Evolutionary conservation across 1,139 yeast species (phyloP).

Genomic region (Kodamaea ohmeri): DNA sequence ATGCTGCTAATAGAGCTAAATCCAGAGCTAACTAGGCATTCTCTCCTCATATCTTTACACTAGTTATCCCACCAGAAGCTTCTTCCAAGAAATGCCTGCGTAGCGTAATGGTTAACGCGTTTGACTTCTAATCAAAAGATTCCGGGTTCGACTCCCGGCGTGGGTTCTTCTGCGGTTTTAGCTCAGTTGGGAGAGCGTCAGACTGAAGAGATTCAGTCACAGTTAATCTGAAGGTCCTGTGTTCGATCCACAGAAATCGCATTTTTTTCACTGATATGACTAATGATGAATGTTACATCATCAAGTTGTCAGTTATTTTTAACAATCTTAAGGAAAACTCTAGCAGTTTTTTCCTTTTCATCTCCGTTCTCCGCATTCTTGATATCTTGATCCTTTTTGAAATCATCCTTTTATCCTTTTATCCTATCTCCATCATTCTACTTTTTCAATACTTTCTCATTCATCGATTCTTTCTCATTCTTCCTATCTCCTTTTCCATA

Average conservation of each 20-base stretch:
- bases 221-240: constrained; percentile 54
- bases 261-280: constrained; percentile 15
- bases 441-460: too few species aligned
- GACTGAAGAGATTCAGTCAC: constrained; percentile 60
- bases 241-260: constrained; percentile 49
- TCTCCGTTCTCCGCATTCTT: not conserved
- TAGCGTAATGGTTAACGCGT: constrained; percentile 12
- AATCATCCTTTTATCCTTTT: not conserved
- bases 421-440: not conserved
- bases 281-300: not conserved
- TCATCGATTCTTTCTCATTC: too few species aligned
- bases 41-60: too few species aligned
- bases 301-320: too few species aligned
- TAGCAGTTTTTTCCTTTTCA: too few species aligned
- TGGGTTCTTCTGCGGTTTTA: constrained; percentile 32
- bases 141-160: constrained; percentile 13
- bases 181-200: constrained; percentile 93
- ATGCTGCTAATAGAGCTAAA: too few species aligned
- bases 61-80: not conserved
- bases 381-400: not conserved
- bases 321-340: not conserved
- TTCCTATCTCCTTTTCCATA: too few species aligned
- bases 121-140: constrained; percentile 12
- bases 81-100: constrained; percentile 7
- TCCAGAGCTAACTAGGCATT: too few species aligned